Conservation (phyloP, 495 filamentous ascomycete genomes). For the Hypoxylon cercidicola region DNA sequence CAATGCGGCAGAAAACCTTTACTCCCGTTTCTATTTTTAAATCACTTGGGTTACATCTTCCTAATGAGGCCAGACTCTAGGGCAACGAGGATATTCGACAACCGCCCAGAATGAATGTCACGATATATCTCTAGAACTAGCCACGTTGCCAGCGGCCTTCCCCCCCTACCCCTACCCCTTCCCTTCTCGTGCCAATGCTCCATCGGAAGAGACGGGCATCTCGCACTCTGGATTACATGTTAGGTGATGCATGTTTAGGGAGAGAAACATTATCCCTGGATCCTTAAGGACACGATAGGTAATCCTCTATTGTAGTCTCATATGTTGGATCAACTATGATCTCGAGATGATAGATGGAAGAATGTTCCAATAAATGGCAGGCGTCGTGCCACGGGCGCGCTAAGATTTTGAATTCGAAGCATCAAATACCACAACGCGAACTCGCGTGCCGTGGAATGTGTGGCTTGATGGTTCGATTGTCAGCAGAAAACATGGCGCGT, state of each 20-base stretch:
- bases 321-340: too few species aligned
- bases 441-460: constrained; percentile 24
- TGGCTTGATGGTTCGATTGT: constrained; percentile 16
- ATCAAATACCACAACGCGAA: background rate
- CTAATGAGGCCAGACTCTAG: too few species aligned
- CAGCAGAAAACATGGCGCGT: constrained; percentile 8
- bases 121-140: background rate
- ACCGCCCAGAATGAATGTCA: background rate
- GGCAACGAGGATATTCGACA: background rate
- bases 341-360: background rate
- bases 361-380: background rate
- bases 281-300: too few species aligned
- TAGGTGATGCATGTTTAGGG: too few species aligned
- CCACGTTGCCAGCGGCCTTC: too few species aligned
- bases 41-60: constrained; percentile 22
- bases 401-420: constrained; percentile 1
- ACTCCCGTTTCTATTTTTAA: constrained; percentile 25
- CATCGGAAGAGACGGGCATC: too few species aligned
- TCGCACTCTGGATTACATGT: too few species aligned
- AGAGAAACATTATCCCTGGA: too few species aligned
- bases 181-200: too few species aligned
- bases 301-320: too few species aligned
- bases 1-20: background rate
- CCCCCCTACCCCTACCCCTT: too few species aligned
- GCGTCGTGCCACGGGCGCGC: background rate